Base-by-base conservation (phyloP, 441 rosid species). In the Corymbia calophylla region DNA sequence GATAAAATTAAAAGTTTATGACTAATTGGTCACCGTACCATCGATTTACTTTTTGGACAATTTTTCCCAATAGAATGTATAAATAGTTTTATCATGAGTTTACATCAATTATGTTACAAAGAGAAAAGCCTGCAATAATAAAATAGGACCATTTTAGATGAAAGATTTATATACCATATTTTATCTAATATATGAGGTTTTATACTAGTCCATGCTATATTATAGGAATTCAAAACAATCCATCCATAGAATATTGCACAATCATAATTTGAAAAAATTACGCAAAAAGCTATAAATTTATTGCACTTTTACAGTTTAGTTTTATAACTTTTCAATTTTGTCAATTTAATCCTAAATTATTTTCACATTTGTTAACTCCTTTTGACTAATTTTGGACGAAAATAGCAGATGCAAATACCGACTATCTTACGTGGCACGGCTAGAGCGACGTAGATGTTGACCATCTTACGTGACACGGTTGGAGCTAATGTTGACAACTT, bases 381-480 rank as follows among this genome's bases (percentile, higher is more conserved):
- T 2, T 10, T 10, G 14, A 6, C 17, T 6, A 58, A 58, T 58
- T 25, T 58, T 58, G 14, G 25, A 58, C 11, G 64, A 25, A 58
- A 58, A 25, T 25, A 0, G 14, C n/a, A 9, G 10, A 58, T 14
- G 11, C 25, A 9, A 3, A 58, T 29, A 25, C 6, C 1, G 1
- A 25, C n/a, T 14, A 25, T 58, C 25, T 1, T 58, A 58, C 3
- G 0, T 25, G 64, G n/a, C 7, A 58, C 0, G 6, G 1, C 44
- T 5, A 39, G 44, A 39, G 14, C 64, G 25, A 58, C n/a, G 17
- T 58, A 4, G 14, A 58, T 13, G 25, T 3, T 3, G 1, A 25
- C n/a, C n/a, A 10, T 58, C 11, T 1, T 58, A 58, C 3, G 0
- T 25, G 64, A 14, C 14, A 58, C 0, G 14, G 1, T 6, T 7